These are phyloP conservation scores for Massarina eburnea DNA, from an alignment of 2,329 filamentous ascomycete genomes.

Conservation along the genomic window DNA sequence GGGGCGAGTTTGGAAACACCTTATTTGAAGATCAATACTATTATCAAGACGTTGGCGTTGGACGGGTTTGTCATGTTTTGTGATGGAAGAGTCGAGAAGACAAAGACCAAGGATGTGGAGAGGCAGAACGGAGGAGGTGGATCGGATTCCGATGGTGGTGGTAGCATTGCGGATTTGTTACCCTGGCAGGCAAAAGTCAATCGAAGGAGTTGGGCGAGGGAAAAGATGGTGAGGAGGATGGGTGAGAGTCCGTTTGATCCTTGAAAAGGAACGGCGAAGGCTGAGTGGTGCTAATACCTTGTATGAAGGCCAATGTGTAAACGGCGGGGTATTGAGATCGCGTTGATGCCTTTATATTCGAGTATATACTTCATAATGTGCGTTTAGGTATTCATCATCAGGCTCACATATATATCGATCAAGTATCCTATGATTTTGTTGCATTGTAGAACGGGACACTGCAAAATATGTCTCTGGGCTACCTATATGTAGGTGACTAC, in stretches of 20 bases:
- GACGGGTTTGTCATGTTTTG: conserved; percentile 25
- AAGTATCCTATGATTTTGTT: no score
- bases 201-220: conserved; percentile 17
- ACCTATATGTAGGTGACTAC: no score
- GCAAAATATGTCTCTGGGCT: no score
- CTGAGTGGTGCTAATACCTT: no score
- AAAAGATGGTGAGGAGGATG: conserved; percentile 17
- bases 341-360: no score
- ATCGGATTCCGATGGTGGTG: not conserved
- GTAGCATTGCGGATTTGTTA: not conserved
- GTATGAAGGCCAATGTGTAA: no score
- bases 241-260: conserved; percentile 14
- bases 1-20: conserved; percentile 16
- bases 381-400: no score
- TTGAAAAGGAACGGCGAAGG: not conserved
- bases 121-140: not conserved
- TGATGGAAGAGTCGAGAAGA: conserved; percentile 19
- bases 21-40: conserved; percentile 24
- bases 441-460: no score
- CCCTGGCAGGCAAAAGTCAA: not conserved
- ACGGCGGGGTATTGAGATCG: no score
- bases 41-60: conserved; percentile 22
- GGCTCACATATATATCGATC: no score
- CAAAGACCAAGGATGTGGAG: conserved; percentile 20
- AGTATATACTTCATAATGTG: no score